These are phyloP conservation scores for Friedmanniomyces endolithicus DNA, from an alignment of 495 filamentous ascomycete genomes.

Conservation along the genomic window DNA sequence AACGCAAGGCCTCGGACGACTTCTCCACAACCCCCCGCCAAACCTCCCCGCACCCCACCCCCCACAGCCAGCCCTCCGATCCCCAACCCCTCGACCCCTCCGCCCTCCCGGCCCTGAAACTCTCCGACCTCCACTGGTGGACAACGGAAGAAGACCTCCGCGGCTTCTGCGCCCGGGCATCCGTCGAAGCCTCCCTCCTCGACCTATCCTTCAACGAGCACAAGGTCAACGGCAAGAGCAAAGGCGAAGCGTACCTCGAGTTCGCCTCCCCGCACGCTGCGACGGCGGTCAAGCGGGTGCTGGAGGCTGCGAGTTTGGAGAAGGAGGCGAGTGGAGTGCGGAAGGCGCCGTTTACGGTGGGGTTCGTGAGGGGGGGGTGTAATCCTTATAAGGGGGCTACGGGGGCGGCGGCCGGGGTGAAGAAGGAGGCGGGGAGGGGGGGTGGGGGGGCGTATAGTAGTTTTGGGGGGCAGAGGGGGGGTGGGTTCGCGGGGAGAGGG, in stretches of 20 bases:
- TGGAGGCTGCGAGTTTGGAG: conserved; percentile 40
- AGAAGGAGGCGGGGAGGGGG: conserved; percentile 3
- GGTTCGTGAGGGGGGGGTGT: conserved; percentile 4
- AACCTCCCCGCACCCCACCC: conserved; percentile 30
- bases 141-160: conserved; percentile 89
- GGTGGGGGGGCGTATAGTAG: conserved; percentile 17
- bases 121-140: conserved; percentile 93
- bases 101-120: conserved; percentile 68
- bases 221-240: conserved; percentile 97
- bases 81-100: conserved; percentile 67
- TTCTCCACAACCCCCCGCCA: background rate
- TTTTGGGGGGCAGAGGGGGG: conserved; percentile 31
- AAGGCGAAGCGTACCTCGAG: conserved; percentile 87
- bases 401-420: conserved; percentile 6
- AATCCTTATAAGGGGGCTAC: conserved; percentile 5
- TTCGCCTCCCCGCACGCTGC: conserved; percentile 76
- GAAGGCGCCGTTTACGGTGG: conserved; percentile 1
- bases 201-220: conserved; percentile 95
- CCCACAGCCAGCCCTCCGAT: conserved; percentile 42
- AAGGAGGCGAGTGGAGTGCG: conserved; percentile 33
- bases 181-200: conserved; percentile 70
- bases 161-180: conserved; percentile 38
- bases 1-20: conserved; percentile 27
- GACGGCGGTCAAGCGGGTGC: conserved; percentile 68
- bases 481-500: conserved; percentile 25